Conservation (phyloP, 352 stramenopile species). For the Phytophthora fragariaefolia region DNA sequence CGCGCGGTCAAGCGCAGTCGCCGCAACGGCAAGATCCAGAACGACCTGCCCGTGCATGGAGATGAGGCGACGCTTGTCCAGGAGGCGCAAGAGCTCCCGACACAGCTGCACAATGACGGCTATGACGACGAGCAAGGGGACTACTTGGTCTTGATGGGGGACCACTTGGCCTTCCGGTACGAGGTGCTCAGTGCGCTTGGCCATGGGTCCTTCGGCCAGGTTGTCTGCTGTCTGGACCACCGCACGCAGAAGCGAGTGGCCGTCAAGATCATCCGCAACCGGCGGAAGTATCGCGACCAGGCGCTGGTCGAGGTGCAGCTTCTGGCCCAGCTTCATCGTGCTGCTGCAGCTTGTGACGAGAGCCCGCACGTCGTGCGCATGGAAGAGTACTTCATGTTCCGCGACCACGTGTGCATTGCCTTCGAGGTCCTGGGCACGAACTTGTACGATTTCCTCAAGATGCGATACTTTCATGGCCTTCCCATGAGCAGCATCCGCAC, state of each 20-base stretch:
- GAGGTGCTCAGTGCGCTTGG: conserved; percentile 95
- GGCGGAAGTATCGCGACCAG: conserved; percentile 95
- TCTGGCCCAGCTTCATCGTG: conserved; percentile 60
- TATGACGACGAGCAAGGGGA: conserved; percentile 98
- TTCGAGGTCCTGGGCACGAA: conserved; percentile 97
- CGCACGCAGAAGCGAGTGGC: conserved; percentile 89
- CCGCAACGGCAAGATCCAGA: conserved; percentile 40
- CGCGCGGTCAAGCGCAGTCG: conserved; percentile 43
- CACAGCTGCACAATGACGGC: conserved; percentile 88
- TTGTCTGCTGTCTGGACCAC: conserved; percentile 94
- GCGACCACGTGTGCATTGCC: conserved; percentile 95
- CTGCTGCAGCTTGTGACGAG: conserved; percentile 33
- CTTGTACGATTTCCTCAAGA: conserved; percentile 97
- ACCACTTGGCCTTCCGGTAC: conserved; percentile 95
- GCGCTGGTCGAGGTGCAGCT: conserved; percentile 96
- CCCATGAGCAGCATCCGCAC: conserved; percentile 88
- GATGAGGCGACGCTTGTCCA: conserved; percentile 22
- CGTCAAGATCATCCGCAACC: conserved; percentile 99
- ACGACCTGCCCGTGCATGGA: conserved; percentile 25
- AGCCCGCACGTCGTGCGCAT: conserved; percentile 90
- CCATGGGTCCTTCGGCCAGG: conserved; percentile 98
- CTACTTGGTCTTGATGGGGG: conserved; percentile 95
- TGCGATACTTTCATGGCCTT: conserved; percentile 95
- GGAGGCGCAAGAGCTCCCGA: conserved; percentile 14
- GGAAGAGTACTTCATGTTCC: conserved; percentile 93